These are phyloP conservation scores for Dryas octopetala DNA, from an alignment of 306 rosid genomes.

Conservation along the genomic window DNA sequence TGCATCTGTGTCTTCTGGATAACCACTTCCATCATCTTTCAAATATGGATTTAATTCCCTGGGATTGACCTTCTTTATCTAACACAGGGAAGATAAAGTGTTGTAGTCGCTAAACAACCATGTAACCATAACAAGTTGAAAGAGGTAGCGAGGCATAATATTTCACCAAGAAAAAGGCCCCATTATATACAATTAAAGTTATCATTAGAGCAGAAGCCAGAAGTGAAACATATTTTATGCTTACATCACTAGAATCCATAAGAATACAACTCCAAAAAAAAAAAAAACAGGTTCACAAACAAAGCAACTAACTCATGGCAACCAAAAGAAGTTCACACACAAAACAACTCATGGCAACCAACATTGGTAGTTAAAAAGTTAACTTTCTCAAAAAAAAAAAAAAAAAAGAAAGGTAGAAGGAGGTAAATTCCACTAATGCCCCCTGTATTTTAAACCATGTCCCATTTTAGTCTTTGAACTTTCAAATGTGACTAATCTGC, in stretches of 20 bases:
- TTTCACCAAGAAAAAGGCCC: background rate
- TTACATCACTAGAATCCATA: background rate
- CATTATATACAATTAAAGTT: background rate
- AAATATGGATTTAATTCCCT: conserved; percentile 85
- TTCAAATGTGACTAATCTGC: background rate
- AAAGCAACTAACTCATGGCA: background rate
- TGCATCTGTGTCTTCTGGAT: conserved; percentile 65
- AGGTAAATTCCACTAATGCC: background rate
- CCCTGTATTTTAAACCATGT: background rate
- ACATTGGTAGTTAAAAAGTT: background rate
- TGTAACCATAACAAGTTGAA: conserved; percentile 1
- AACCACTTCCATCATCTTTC: conserved; percentile 76
- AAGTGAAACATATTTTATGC: background rate
- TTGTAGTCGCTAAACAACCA: background rate
- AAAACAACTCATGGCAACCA: background rate
- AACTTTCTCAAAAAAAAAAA: background rate
- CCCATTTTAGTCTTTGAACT: background rate
- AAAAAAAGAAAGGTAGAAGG: background rate
- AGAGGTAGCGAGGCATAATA: background rate
- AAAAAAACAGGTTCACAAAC: background rate
- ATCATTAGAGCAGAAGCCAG: background rate
- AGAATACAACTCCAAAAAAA: background rate
- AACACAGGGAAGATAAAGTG: background rate
- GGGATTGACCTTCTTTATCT: conserved; percentile 58
- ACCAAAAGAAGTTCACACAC: background rate